Conservation (phyloP, 257 asterid species). For the Plectranthus barbatus region DNA sequence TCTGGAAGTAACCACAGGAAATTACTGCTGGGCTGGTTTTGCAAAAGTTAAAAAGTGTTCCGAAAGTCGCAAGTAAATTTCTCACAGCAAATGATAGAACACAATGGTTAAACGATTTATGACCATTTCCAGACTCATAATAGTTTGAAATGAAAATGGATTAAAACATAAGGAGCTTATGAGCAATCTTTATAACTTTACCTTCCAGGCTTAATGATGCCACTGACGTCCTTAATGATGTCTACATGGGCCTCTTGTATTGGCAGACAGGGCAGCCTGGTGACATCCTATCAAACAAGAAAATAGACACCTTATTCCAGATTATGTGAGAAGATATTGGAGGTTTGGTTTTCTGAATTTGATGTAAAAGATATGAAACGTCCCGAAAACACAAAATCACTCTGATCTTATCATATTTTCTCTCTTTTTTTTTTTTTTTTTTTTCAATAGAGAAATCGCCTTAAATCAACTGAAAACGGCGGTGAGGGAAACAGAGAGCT, state of each 20-base stretch:
- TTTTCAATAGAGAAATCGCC: not conserved
- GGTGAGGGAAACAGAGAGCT: not conserved
- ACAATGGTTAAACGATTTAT: not conserved
- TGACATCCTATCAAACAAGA: conserved; percentile 30
- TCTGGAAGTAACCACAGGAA: too few relatives aligned
- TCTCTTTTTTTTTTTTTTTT: not conserved
- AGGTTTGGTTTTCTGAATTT: not conserved
- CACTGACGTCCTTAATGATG: conserved; percentile 43
- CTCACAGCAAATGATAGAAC: not conserved
- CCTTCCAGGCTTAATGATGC: conserved; percentile 67
- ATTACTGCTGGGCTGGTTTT: not conserved
- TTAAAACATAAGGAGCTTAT: not conserved
- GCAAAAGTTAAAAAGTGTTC: not conserved
- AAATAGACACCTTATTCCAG: not conserved
- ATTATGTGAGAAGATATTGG: not conserved
- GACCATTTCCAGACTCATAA: not conserved
- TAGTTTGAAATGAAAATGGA: not conserved
- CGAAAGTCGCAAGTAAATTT: not conserved
- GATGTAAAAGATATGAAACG: not conserved
- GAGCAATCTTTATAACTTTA: conserved; percentile 9
- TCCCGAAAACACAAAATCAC: not conserved
- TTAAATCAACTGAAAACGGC: not conserved
- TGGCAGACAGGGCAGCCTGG: conserved; percentile 44
- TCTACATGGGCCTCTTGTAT: conserved; percentile 34
- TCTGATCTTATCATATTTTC: not conserved